Evolutionary conservation across 257 asterid genomes (phyloP), one percentile per base, ranked within the genome.

Genomic region (Thymus quinquecostatus): DNA sequence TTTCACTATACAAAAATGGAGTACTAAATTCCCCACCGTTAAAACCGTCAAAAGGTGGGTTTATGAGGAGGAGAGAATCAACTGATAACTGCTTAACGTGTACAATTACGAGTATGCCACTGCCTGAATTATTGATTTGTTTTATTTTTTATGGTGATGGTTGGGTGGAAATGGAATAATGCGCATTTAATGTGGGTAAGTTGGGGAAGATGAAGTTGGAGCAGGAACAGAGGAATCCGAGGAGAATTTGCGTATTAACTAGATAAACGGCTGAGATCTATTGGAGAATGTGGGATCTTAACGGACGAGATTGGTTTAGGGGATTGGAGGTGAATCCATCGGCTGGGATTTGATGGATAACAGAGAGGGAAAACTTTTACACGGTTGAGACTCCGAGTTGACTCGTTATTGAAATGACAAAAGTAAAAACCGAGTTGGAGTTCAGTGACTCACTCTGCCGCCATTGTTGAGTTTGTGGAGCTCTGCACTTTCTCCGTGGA

Each of bases 401-500:
- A 80, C 88, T 78, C 86, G 60, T 71, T 30, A 11, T 1, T 28
- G 45, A 59, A 63, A n/a, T 32, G 8, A 3, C 3, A 34, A 29
- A 56, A n/a, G 40, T 29, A 10, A 43, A 33, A 33, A 50, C 69
- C 29, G 64, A 75, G 77, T 57, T 54, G 33, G 30, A 62, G 64
- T 14, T 43, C 70, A 79, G 79, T 60, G 65, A 77, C 82, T 82
- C 74, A 92, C 98, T 82, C 82, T 30, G 72, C 78, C 75, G 88
- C 88, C 96, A 87, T 86, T 85, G 96, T 87, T 84, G 94, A 80
- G 89, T 92, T 89, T 56, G 75, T 53, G 5, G 90, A 83, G 83
- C 84, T 87, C 89, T 79, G 72, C 80, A 75, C 73, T 69, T 77
- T 80, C 82, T 82, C 88, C 66, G 71, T 78, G 12, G n/a, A 78